Conservation (phyloP, 208 protist genomes). For the Naegleria fowleri region DNA sequence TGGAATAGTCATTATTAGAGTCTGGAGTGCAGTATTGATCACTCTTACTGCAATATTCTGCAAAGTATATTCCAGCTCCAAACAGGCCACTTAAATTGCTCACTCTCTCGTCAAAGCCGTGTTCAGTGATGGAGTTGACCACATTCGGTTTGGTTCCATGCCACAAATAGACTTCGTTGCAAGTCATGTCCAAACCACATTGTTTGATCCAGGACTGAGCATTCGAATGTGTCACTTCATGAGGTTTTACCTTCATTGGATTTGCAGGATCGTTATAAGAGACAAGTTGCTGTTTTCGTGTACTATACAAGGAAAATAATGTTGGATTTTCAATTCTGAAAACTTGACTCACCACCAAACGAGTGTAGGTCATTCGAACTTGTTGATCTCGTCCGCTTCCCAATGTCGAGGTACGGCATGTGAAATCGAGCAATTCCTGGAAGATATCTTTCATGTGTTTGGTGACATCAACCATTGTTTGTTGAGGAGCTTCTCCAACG, state of each 20-base stretch:
- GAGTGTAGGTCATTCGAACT: not conserved
- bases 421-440: not conserved
- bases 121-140: not conserved
- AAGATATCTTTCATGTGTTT: not conserved
- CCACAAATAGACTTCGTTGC: not conserved
- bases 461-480: not conserved
- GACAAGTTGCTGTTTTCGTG: not conserved
- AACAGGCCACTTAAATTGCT: not conserved
- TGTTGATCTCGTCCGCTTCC: not conserved
- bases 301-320: not conserved
- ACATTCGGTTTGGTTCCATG: not conserved
- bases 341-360: not conserved
- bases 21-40: not conserved
- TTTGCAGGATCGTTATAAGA: not conserved
- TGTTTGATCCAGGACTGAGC: not conserved
- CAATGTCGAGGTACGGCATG: not conserved
- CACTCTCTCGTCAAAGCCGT: not conserved
- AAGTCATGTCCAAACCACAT: not conserved
- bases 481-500: no score
- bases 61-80: not conserved
- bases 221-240: not conserved
- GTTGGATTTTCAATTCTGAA: not conserved
- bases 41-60: not conserved
- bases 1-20: not conserved
- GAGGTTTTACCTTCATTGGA: not conserved